Evolutionary conservation across 108 stramenopile genomes (phyloP).

Genomic region (Conticribra guillardii): DNA sequence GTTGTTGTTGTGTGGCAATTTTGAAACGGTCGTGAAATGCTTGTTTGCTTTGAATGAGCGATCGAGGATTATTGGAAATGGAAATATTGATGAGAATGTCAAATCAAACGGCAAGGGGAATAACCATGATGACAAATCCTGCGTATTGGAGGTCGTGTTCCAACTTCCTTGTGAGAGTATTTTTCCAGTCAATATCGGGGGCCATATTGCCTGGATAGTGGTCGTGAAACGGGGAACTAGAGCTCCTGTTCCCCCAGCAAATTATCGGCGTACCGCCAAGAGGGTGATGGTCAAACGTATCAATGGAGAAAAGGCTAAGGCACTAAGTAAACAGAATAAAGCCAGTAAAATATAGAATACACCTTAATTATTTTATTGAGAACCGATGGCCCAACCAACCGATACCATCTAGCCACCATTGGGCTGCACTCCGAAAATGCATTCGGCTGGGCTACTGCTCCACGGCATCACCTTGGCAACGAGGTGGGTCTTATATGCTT

Average conservation of each 20-base stretch:
- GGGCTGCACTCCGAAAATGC: too few relatives aligned
- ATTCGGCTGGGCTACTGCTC: too few relatives aligned
- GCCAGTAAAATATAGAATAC: too few relatives aligned
- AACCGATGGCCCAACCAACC: too few relatives aligned
- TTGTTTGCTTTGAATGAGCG: constrained; percentile 15
- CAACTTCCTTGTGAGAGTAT: constrained; percentile 48
- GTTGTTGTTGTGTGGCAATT: constrained; percentile 57
- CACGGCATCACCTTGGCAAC: too few relatives aligned
- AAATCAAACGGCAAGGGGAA: too few relatives aligned
- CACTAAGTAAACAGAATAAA: neutral
- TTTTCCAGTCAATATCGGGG: constrained; percentile 71
- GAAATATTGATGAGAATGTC: too few relatives aligned
- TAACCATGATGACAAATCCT: too few relatives aligned
- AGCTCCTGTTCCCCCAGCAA: neutral
- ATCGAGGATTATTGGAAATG: neutral
- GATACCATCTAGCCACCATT: too few relatives aligned
- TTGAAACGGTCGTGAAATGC: constrained; percentile 19
- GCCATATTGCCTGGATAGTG: constrained; percentile 53
- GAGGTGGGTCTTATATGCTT: too few relatives aligned
- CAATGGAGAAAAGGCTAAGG: neutral
- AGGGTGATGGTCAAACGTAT: neutral
- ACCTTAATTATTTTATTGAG: too few relatives aligned
- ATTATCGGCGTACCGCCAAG: neutral
- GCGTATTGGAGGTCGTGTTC: constrained; percentile 41
- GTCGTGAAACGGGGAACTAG: neutral